Conservation (phyloP, 2,329 filamentous ascomycete species). For the Monilinia laxa region DNA sequence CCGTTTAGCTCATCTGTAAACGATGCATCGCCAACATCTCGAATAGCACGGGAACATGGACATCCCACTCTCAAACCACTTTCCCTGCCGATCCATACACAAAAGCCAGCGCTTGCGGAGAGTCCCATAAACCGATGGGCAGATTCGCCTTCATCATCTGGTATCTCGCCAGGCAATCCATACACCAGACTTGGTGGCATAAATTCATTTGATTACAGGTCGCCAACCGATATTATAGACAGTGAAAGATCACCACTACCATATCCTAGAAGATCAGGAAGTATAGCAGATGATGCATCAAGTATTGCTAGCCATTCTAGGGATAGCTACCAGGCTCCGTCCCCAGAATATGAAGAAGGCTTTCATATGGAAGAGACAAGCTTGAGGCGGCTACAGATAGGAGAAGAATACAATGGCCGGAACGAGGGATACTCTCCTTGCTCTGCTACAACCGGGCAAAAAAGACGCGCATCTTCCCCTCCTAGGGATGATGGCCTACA, state of each 20-base stretch:
- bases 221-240: slow-evolving; percentile 38
- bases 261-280: slow-evolving; percentile 46
- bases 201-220: slow-evolving; percentile 36
- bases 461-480: slow-evolving; percentile 61
- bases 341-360: slow-evolving; percentile 43
- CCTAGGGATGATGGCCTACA: slow-evolving; percentile 51
- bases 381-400: slow-evolving; percentile 51
- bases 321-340: slow-evolving; percentile 58
- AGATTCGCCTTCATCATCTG: slow-evolving; percentile 37
- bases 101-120: slow-evolving; percentile 36
- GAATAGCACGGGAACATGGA: slow-evolving; percentile 36
- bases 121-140: slow-evolving; percentile 39
- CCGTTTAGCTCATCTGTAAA: slow-evolving; percentile 39
- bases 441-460: slow-evolving; percentile 51
- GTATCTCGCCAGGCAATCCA: slow-evolving; percentile 36
- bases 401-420: slow-evolving; percentile 48
- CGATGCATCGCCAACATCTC: slow-evolving; percentile 41
- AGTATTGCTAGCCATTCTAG: slow-evolving; percentile 53
- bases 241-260: slow-evolving; percentile 38
- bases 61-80: slow-evolving; percentile 40
- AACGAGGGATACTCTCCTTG: slow-evolving; percentile 37
- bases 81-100: slow-evolving; percentile 39
- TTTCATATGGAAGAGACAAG: slow-evolving; percentile 54
- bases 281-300: slow-evolving; percentile 49
- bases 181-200: slow-evolving; percentile 31